Conservation (phyloP, 805 yeast genomes). For the Helenozyma rhizophorensis region DNA sequence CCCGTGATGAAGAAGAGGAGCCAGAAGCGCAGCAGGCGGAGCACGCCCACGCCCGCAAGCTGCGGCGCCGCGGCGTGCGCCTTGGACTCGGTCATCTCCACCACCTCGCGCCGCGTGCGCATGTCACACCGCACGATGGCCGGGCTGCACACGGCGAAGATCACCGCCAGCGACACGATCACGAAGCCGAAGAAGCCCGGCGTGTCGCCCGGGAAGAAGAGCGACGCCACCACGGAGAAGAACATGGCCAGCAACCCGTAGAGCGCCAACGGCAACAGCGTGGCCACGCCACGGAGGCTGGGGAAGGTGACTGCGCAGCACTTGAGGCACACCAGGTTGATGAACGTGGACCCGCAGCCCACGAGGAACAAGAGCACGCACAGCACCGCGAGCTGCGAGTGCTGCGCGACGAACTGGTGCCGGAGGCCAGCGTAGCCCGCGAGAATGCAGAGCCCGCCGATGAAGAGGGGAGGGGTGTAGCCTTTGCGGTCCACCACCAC, state of each 20-base stretch:
- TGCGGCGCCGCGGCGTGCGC: no score
- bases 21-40: constrained; percentile 32
- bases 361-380: constrained; percentile 47
- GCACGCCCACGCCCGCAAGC: not conserved
- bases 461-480: constrained; percentile 46
- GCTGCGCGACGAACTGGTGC: constrained; percentile 41
- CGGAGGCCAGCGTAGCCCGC: constrained; percentile 56
- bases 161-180: constrained; percentile 37
- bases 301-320: constrained; percentile 74
- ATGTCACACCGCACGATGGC: constrained; percentile 38
- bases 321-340: constrained; percentile 62
- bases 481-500: constrained; percentile 59
- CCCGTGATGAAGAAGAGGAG: constrained; percentile 35
- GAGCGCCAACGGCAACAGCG: constrained; percentile 69
- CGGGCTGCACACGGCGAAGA: constrained; percentile 45
- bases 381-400: constrained; percentile 38
- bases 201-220: constrained; percentile 56
- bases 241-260: constrained; percentile 73
- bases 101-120: not conserved
- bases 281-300: constrained; percentile 63
- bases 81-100: constrained; percentile 8
- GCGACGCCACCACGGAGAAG: constrained; percentile 52
- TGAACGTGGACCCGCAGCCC: constrained; percentile 68
- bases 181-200: constrained; percentile 47
- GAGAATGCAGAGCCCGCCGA: constrained; percentile 48